phyloP scores from a whole-genome alignment of 441 rosid genomes.

The Pelargonium cotyledonis region DNA sequence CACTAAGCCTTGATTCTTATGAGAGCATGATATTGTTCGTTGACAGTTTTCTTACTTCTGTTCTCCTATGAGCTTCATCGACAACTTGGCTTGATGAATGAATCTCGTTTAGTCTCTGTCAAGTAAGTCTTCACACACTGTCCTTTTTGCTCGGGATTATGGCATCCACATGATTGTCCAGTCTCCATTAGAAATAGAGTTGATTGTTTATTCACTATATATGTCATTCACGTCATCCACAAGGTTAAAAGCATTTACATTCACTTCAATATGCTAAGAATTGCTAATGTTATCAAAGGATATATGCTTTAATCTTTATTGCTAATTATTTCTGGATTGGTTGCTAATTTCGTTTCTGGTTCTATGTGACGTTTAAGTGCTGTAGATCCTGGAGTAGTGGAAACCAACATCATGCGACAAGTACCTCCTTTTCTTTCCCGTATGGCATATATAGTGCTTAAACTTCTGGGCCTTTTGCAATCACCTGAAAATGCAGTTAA shows the following conservation, averaged over 20 bases:
- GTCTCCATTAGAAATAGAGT: neutral
- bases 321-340: neutral
- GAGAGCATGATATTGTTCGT: slow-evolving; percentile 19
- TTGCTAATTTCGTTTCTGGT: neutral
- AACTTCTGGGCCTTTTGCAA: slow-evolving; percentile 52
- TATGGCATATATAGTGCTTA: slow-evolving; percentile 37
- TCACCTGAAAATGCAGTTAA: slow-evolving; percentile 53
- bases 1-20: slow-evolving; percentile 20
- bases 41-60: slow-evolving; percentile 62
- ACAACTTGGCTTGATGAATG: slow-evolving; percentile 39
- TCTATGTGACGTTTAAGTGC: slow-evolving; percentile 40
- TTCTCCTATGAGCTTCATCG: slow-evolving; percentile 76
- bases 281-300: too few species aligned
- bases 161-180: neutral
- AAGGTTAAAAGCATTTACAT: neutral
- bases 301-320: too few species aligned
- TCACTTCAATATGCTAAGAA: neutral
- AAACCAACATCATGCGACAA: slow-evolving; percentile 88
- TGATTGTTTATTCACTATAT: neutral
- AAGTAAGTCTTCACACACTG: slow-evolving; percentile 38
- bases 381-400: slow-evolving; percentile 79
- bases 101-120: slow-evolving; percentile 52
- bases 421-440: slow-evolving; percentile 51
- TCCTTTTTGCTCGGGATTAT: neutral
- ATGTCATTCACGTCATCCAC: neutral